Conservation (phyloP, 2,329 filamentous ascomycete genomes). For the Trichoderma sp. region DNA sequence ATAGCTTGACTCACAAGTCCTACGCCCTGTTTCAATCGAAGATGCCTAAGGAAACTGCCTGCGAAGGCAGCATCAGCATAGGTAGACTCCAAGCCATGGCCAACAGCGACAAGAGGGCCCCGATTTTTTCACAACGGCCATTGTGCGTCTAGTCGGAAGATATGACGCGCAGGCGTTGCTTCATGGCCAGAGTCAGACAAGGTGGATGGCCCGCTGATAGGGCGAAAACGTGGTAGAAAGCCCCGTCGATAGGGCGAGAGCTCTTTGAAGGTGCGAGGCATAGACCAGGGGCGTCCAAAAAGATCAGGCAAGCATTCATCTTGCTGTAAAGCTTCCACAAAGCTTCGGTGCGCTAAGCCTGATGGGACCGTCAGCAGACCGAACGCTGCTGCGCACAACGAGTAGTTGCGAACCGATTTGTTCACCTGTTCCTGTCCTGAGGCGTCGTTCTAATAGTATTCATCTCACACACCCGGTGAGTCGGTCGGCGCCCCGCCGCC, state of each 20-base stretch:
- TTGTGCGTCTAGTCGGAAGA: background rate
- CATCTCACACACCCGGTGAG: background rate
- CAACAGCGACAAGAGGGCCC: background rate
- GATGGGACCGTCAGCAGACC: conserved; percentile 15
- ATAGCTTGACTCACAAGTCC: conserved; percentile 15
- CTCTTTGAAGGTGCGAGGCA: background rate
- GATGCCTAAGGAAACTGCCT: conserved; percentile 3
- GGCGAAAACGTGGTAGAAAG: background rate
- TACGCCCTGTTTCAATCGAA: background rate
- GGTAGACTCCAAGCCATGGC: background rate
- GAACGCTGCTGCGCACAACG: background rate
- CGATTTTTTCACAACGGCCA: background rate
- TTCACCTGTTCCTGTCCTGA: background rate
- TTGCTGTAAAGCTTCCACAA: background rate
- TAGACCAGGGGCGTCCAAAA: background rate
- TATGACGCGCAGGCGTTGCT: background rate
- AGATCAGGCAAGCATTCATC: background rate
- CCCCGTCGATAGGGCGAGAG: conserved; percentile 9
- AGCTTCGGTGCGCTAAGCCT: background rate
- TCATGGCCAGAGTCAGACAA: background rate
- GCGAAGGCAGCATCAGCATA: conserved; percentile 2
- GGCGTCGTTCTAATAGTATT: background rate
- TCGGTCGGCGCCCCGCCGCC: background rate
- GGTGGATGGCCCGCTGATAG: background rate
- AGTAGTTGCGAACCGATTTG: background rate